Conservation (phyloP, 192 early-diverging fungal genomes). For the Rhizophagus prolifer region DNA sequence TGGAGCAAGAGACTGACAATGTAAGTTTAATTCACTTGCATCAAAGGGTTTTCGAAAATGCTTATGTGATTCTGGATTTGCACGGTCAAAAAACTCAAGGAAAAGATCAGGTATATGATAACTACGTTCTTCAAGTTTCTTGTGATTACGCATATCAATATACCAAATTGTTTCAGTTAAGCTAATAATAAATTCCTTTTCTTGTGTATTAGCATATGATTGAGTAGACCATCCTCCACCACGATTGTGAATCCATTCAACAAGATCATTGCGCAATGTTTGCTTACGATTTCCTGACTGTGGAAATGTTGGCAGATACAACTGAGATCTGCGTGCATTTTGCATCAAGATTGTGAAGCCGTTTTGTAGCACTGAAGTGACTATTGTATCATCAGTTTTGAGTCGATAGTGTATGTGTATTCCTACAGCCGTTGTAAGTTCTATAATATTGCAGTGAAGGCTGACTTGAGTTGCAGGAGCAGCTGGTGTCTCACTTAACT, state of each 20-base stretch:
- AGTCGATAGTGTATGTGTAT: background rate
- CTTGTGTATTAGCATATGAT: background rate
- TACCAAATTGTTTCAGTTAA: background rate
- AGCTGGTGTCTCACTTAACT: background rate
- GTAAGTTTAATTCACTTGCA: background rate
- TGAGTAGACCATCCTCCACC: background rate
- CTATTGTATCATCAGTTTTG: background rate
- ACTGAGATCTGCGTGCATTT: background rate
- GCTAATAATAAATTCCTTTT: background rate
- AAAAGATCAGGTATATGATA: background rate
- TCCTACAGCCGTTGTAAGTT: background rate
- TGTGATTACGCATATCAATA: constrained; percentile 3
- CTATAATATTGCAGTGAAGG: background rate
- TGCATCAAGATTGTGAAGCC: constrained; percentile 3
- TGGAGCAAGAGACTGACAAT: background rate
- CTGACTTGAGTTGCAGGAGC: background rate
- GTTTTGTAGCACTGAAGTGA: background rate
- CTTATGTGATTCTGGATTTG: constrained; percentile 9
- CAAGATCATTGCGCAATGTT: background rate
- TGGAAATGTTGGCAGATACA: background rate
- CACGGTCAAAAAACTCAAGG: constrained; percentile 1
- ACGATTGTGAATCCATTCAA: background rate
- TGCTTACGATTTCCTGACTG: constrained; percentile 1
- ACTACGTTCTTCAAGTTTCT: background rate
- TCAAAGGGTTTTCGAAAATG: background rate